A percentile compares a stretch with the other conserved stretches of the same genome.
Evolutionary conservation across 805 yeast genomes (phyloP).

Genomic region (Hanseniaspora nectarophila): DNA sequence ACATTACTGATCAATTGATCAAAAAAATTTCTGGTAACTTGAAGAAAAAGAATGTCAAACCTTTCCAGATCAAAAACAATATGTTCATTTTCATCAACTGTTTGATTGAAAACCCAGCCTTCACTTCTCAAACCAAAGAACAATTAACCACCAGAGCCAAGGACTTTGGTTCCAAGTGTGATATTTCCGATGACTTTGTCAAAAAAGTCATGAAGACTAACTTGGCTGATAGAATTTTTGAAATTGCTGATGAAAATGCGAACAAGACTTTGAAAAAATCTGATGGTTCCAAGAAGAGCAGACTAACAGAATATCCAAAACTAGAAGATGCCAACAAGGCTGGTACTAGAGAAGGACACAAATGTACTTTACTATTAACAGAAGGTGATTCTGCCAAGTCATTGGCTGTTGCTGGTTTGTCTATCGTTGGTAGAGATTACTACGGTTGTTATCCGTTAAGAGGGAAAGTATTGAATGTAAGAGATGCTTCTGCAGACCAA

Average conservation of each 20-base stretch:
- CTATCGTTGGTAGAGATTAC: constrained; percentile 88
- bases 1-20: constrained; percentile 72
- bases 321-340: constrained; percentile 93
- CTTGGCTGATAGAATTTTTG: constrained; percentile 52
- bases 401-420: constrained; percentile 82
- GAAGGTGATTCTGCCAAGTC: constrained; percentile 96
- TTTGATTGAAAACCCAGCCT: constrained; percentile 90
- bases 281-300: constrained; percentile 72
- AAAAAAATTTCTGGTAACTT: constrained; percentile 61
- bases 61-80: constrained; percentile 78
- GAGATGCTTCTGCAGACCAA: constrained; percentile 96
- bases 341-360: constrained; percentile 82
- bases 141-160: constrained; percentile 79
- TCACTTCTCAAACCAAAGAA: constrained; percentile 94
- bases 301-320: constrained; percentile 81
- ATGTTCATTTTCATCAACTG: constrained; percentile 87
- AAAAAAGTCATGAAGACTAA: constrained; percentile 65
- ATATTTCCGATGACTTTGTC: constrained; percentile 66
- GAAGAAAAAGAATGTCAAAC: constrained; percentile 60
- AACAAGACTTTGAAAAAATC: constrained; percentile 75
- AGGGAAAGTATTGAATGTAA: constrained; percentile 87
- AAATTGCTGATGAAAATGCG: constrained; percentile 78
- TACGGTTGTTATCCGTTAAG: constrained; percentile 92
- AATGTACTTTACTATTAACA: constrained; percentile 84
- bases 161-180: constrained; percentile 79